Conservation (phyloP, 768 basidiomycete species). For the Dentipellis sp. region DNA sequence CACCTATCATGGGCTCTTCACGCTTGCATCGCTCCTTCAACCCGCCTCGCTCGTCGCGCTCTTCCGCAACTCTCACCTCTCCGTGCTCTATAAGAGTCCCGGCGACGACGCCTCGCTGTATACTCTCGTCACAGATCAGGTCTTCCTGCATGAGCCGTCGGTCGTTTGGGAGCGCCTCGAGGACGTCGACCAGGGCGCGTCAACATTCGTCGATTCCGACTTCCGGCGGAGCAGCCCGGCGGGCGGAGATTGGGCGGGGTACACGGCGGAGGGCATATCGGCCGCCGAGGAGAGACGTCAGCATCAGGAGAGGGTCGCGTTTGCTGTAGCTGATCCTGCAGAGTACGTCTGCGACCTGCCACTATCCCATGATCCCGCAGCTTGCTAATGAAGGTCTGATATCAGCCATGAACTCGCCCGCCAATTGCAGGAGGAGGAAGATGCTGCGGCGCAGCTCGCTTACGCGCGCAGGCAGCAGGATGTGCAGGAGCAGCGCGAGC, state of each 20-base stretch:
- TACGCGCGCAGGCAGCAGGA: constrained; percentile 23
- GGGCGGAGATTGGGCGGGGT: constrained; percentile 76
- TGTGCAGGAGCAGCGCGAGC: not conserved
- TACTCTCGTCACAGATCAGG: constrained; percentile 78
- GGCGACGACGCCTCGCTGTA: constrained; percentile 40
- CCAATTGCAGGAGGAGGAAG: constrained; percentile 77
- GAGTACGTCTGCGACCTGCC: constrained; percentile 41
- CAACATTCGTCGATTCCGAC: constrained; percentile 69
- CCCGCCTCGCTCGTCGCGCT: constrained; percentile 56
- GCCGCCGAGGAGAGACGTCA: constrained; percentile 18
- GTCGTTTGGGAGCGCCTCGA: constrained; percentile 90
- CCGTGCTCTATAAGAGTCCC: constrained; percentile 65
- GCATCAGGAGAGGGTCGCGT: constrained; percentile 27
- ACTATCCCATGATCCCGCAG: not conserved
- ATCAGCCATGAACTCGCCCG: constrained; percentile 58
- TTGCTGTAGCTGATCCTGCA: constrained; percentile 27
- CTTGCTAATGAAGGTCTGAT: not conserved
- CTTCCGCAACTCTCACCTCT: constrained; percentile 86
- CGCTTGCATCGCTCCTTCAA: constrained; percentile 36
- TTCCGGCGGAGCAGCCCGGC: constrained; percentile 56
- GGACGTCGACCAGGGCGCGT: constrained; percentile 74
- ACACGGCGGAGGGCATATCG: constrained; percentile 44
- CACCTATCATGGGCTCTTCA: constrained; percentile 83
- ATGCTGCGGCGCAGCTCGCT: constrained; percentile 30
- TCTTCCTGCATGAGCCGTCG: constrained; percentile 65